Base-by-base conservation (phyloP, 768 basidiomycete genomes). In the Leccinum imitatum region DNA sequence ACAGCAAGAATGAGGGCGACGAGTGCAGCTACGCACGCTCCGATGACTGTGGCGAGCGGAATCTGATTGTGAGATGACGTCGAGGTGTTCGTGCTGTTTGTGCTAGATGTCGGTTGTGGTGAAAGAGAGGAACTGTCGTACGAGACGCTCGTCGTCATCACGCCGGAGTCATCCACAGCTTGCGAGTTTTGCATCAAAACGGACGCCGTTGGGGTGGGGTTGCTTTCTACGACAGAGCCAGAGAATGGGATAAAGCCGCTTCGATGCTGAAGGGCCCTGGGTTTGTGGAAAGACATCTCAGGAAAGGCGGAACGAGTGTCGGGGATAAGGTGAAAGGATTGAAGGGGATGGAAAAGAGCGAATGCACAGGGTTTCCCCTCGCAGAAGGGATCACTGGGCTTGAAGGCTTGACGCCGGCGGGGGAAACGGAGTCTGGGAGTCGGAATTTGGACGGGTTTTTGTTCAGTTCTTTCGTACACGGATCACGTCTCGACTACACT, bases 21-120 rank as follows among this genome's bases (percentile, higher is more conserved):
- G 65, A 89, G 79, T 25, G 86, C 84, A 4, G 81, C 87, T 1
- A 87, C 75, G 62, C 88, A 90, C 21, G 80, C 80, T 4, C 81
- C 88, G 35, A 90, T 76, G 35, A 88, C 87, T 6, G 85, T 82
- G 59, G 79, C 76, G 1, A 78, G 39, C 1, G 78, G 58, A 25
- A 73, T 71, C 30, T 72, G 59, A 35, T 57, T 54, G 3, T 35
- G 35, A 21, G 72, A 59, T 3, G 73, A 52, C 19, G 58, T 4
- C 8, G 61, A 33, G 13, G 71, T 30, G 15, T 1, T 14, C 19
- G 46, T 23, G 21, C 11, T 47, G n/a, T 37, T 37, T 30, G 61
- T 3, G 6, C 56, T 52, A 44, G 70, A 56, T 13, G 68, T 54
- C 31, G 50, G 48, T 3, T 64, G 2, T 58, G 37, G 17, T 27